Evolutionary conservation across 1,139 yeast genomes (phyloP).

Genomic region (Yamadazyma triangularis): DNA sequence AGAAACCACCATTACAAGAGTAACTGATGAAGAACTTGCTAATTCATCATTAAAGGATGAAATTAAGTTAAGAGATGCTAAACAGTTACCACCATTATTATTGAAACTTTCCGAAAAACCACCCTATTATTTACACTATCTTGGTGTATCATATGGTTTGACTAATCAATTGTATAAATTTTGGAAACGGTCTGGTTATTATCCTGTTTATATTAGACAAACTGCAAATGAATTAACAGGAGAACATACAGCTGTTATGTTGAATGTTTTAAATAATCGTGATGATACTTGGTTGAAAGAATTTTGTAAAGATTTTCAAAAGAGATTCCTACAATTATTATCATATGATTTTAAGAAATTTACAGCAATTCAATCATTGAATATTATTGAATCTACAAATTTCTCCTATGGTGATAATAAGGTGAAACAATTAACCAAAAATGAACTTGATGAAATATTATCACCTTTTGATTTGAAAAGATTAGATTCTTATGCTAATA

Average conservation of each 20-base stretch:
- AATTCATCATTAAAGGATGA: conserved; percentile 69
- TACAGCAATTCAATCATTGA: conserved; percentile 76
- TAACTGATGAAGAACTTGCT: conserved; percentile 68
- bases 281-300: conserved; percentile 74
- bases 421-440: conserved; percentile 19
- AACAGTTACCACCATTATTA: conserved; percentile 81
- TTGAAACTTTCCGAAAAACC: conserved; percentile 81
- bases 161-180: conserved; percentile 83
- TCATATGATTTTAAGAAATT: conserved; percentile 81
- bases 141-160: conserved; percentile 94
- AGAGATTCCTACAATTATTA: conserved; percentile 73
- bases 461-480: conserved; percentile 94
- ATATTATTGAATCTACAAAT: conserved; percentile 68
- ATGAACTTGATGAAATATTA: conserved; percentile 62
- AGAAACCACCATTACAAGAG: conserved; percentile 62
- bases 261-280: conserved; percentile 63
- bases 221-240: conserved; percentile 96
- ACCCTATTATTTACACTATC: conserved; percentile 79
- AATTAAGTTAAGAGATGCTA: conserved; percentile 83
- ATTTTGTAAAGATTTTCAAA: conserved; percentile 84
- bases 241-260: conserved; percentile 94
- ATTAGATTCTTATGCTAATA: conserved; percentile 89
- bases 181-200: conserved; percentile 82
- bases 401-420: conserved; percentile 20
- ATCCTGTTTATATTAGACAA: conserved; percentile 91